These are phyloP conservation scores for Zizania latifolia DNA, from an alignment of 176 grass and related monocot species.

Conservation along the genomic window DNA sequence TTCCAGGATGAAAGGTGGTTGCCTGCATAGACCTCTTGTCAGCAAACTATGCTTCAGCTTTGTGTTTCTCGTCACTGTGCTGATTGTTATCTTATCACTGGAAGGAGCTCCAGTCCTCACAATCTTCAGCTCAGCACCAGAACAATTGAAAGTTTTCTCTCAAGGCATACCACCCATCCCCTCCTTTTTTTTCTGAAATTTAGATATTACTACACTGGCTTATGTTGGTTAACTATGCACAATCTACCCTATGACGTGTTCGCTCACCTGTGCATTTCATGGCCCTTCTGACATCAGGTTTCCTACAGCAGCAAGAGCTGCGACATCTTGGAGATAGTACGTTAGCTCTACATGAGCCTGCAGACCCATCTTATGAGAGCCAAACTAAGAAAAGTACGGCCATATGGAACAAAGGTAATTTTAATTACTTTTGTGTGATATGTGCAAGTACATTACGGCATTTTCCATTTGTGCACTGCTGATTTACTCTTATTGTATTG, in stretches of 20 bases:
- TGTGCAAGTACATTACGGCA: background rate
- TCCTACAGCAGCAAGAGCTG: slow-evolving; percentile 18
- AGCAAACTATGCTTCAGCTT: slow-evolving; percentile 41
- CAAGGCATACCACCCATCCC: slow-evolving; percentile 15
- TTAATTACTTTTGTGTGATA: slow-evolving; percentile 6
- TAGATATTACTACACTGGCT: background rate
- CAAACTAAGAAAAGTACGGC: no score
- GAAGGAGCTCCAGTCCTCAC: slow-evolving; percentile 31
- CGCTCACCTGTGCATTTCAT: background rate
- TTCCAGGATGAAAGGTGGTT: slow-evolving; percentile 27
- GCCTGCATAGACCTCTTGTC: slow-evolving; percentile 24
- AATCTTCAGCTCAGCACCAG: slow-evolving; percentile 27
- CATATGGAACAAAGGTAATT: slow-evolving; percentile 34
- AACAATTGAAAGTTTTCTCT: slow-evolving; percentile 25
- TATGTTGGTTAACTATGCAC: background rate
- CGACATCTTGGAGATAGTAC: slow-evolving; percentile 14
- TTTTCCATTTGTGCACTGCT: background rate
- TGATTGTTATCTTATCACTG: slow-evolving; percentile 21
- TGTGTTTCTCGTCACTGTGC: slow-evolving; percentile 23
- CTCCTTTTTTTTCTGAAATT: background rate
- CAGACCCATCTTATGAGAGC: no score
- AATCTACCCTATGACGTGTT: background rate
- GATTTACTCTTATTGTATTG: background rate
- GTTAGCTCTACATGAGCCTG: no score
- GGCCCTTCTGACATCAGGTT: slow-evolving; percentile 16